Percentiles rank a stretch among this genome's conserved stretches.
Conservation (phyloP, 306 rosid genomes). For the Prunus armeniaca region DNA sequence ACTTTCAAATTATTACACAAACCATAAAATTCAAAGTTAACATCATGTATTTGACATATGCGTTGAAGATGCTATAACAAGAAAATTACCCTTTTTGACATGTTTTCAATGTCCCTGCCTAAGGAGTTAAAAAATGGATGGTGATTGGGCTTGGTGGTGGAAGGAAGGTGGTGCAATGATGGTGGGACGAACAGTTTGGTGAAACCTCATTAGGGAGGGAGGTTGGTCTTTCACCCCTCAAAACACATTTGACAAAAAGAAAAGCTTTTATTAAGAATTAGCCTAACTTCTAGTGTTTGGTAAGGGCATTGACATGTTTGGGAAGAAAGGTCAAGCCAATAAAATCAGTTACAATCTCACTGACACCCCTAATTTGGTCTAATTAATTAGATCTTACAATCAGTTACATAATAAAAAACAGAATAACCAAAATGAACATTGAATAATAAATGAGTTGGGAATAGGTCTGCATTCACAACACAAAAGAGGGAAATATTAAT, state of each 20-base stretch:
- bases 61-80: too few relatives aligned
- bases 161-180: not conserved
- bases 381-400: not conserved
- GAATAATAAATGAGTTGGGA: not conserved
- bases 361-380: not conserved
- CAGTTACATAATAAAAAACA: not conserved
- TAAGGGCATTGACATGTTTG: not conserved
- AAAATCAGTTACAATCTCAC: not conserved
- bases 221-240: not conserved
- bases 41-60: too few relatives aligned
- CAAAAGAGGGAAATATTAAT: too few relatives aligned
- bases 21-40: too few relatives aligned
- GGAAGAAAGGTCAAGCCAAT: not conserved
- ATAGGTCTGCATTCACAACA: not conserved
- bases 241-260: not conserved
- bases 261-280: not conserved
- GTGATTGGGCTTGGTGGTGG: not conserved
- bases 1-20: too few relatives aligned
- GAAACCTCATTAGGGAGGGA: not conserved
- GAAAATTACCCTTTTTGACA: too few relatives aligned
- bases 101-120: too few relatives aligned
- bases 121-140: not conserved
- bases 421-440: not conserved
- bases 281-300: conserved; percentile 12
- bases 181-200: not conserved